Percentiles rank a stretch among this genome's conserved stretches.
Conservation (phyloP, 148 eudicot species). For the Oxyria digyna region DNA sequence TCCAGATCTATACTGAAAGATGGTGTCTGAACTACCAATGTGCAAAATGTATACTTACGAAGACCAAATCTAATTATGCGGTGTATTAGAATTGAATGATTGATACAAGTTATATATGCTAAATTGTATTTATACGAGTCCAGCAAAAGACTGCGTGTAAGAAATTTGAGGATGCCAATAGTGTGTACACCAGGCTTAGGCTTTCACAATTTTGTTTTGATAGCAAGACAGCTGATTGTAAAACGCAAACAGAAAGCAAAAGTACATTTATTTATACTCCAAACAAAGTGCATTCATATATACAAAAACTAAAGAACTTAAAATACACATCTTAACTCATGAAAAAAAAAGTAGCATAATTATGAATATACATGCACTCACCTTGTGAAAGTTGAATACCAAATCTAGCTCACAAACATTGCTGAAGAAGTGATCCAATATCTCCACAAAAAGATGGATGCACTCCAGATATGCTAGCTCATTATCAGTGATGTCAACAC, state of each 20-base stretch:
- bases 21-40: neutral
- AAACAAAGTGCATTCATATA: neutral
- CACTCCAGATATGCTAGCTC: slow-evolving; percentile 89
- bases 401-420: slow-evolving; percentile 96
- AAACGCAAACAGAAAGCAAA: neutral
- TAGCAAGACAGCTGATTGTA: neutral
- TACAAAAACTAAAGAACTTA: neutral
- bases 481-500: slow-evolving; percentile 94
- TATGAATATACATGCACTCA: slow-evolving; percentile 2
- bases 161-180: neutral
- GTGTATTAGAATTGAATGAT: neutral
- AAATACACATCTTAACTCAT: neutral
- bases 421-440: slow-evolving; percentile 97
- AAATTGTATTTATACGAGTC: neutral
- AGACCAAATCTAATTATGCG: neutral
- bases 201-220: neutral
- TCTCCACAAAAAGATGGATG: slow-evolving; percentile 97
- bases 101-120: neutral
- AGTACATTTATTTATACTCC: neutral
- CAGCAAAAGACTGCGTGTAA: neutral
- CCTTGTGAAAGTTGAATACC: slow-evolving; percentile 77
- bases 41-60: neutral
- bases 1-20: neutral
- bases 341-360: neutral
- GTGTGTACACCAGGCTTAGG: neutral